Conservation (phyloP, 2,329 filamentous ascomycete species). For the Stagonosporopsis cucurbitacearum region DNA sequence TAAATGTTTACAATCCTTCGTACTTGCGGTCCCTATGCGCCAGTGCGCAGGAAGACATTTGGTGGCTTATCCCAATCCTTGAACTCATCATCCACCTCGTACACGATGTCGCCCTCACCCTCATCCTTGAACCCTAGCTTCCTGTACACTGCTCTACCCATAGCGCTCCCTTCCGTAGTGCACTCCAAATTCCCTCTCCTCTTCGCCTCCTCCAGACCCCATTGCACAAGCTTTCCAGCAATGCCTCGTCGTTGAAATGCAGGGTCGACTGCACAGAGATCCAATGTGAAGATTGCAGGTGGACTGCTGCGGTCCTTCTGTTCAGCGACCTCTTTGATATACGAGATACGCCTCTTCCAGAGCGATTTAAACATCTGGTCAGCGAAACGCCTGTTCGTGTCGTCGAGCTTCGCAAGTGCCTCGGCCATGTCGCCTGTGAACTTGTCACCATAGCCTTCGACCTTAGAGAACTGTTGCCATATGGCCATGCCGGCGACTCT, state of each 20-base stretch:
- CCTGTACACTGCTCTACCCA: conserved; percentile 44
- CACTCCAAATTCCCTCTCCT: conserved; percentile 43
- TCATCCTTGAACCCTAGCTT: conserved; percentile 45
- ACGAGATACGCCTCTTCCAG: conserved; percentile 44
- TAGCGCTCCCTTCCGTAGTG: conserved; percentile 46
- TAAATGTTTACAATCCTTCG: background rate
- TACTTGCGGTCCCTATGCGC: conserved; percentile 2
- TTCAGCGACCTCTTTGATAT: conserved; percentile 51
- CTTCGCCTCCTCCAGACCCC: conserved; percentile 45
- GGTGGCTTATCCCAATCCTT: conserved; percentile 38
- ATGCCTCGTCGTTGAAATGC: conserved; percentile 57
- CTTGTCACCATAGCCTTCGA: conserved; percentile 57
- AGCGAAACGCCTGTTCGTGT: conserved; percentile 56
- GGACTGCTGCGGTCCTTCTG: conserved; percentile 28
- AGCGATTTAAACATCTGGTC: conserved; percentile 56
- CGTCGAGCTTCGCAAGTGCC: conserved; percentile 47
- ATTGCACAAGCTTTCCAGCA: conserved; percentile 44
- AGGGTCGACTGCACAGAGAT: conserved; percentile 58
- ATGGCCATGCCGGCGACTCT: conserved; percentile 61
- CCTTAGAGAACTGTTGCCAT: conserved; percentile 61
- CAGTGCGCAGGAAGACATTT: conserved; percentile 47
- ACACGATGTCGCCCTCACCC: conserved; percentile 38
- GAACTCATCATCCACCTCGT: conserved; percentile 45
- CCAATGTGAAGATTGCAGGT: conserved; percentile 59
- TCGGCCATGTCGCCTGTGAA: conserved; percentile 35